Base-by-base conservation (phyloP, 768 basidiomycete species). In the Phylloporus arenicola region DNA sequence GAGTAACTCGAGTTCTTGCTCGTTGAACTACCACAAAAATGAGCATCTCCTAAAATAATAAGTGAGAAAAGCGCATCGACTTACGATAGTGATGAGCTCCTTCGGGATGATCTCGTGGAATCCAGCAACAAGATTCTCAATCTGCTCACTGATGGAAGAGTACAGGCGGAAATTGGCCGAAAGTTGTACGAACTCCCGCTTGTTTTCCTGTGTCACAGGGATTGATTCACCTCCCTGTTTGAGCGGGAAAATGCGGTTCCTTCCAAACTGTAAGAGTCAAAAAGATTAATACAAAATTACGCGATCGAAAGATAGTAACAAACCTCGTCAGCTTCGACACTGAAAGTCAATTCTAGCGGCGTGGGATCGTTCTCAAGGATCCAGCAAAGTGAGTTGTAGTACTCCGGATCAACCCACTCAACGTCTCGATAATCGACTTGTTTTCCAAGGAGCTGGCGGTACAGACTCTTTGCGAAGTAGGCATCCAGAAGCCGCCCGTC, bases 31-130 rank as follows among this genome's bases (percentile, higher is more conserved):
- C 33, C 51, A 10, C 29, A 43, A 27, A 48, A 43, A 59, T 42
- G 22, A 25, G 29, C 35, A 22, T 45, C 2, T 6, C 33, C 9
- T n/a, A n/a, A n/a, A n/a, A n/a, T n/a, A n/a, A 30, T 30, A 12
- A 30, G 1, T 4, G 11, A 20, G 33, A 29, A 37, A 25, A 44
- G 43, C 13, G 12, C 14, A 31, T 19, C 27, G 17, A 75, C 91
- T 60, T 63, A 91, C 90, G 61, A 99, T 97, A 12, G 88, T 81
- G 50, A 99, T 83, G 43, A 99, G 79, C 45, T 97, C 92, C 68
- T 94, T 93, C 14, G 96, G 96, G 55, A 98, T 92, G 66, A 99
- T 91, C 70, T 97, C 95, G 68, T 95, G 93, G 74, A 99, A 96
- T 1, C 96, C 96, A 44, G 78, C 78, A 2, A 91, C 79, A 43